These are phyloP conservation scores for Filosporella fistucella DNA, from an alignment of 495 filamentous ascomycete species.

Conservation along the genomic window DNA sequence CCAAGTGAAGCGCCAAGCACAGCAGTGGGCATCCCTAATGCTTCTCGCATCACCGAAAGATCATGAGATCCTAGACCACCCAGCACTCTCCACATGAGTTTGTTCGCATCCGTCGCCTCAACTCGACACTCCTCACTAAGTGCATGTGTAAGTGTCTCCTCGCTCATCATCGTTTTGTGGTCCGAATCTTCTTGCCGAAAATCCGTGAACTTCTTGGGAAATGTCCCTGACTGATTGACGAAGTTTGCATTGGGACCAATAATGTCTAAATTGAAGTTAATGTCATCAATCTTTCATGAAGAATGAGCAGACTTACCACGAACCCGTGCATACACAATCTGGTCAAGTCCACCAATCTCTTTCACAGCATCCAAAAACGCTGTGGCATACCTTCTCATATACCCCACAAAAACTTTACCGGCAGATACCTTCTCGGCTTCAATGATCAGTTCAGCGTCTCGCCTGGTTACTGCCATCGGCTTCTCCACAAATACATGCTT, in stretches of 20 bases:
- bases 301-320: neutral
- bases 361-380: constrained; percentile 45
- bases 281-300: constrained; percentile 50
- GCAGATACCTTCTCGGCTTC: constrained; percentile 25
- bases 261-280: neutral
- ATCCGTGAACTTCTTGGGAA: constrained; percentile 32
- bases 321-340: constrained; percentile 46
- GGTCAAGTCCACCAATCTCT: constrained; percentile 31
- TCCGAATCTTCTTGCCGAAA: constrained; percentile 20
- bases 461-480: constrained; percentile 32
- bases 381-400: constrained; percentile 48
- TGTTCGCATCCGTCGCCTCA: constrained; percentile 23
- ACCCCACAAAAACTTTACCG: constrained; percentile 44
- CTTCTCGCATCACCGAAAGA: constrained; percentile 50
- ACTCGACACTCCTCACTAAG: constrained; percentile 2
- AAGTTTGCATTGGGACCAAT: constrained; percentile 41
- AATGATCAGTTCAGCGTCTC: neutral
- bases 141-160: neutral
- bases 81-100: constrained; percentile 32
- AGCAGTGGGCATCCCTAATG: neutral
- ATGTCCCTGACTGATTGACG: constrained; percentile 42
- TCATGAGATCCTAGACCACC: constrained; percentile 49
- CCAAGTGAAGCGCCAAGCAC: constrained; percentile 31
- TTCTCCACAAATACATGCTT: constrained; percentile 54
- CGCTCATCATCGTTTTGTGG: constrained; percentile 1